Conservation (phyloP, 495 filamentous ascomycete species). For the Chaetomium tenue region DNA sequence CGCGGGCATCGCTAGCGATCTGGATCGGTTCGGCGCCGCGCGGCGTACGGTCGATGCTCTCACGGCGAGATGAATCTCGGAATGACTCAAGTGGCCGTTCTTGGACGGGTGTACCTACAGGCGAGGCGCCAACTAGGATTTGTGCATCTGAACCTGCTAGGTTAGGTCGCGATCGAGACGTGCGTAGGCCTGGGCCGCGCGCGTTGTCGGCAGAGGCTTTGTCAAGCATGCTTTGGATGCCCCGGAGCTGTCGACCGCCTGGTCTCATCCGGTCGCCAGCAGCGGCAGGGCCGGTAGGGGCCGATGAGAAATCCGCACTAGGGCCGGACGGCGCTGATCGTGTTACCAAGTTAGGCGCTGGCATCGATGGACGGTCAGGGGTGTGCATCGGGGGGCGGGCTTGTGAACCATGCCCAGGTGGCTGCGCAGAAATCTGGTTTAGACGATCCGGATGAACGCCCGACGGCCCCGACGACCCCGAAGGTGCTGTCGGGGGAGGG, state of each 20-base stretch:
- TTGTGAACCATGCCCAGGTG: conserved; percentile 28
- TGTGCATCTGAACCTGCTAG: conserved; percentile 49
- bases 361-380: conserved; percentile 37
- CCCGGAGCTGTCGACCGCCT: conserved; percentile 48
- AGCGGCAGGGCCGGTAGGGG: conserved; percentile 50
- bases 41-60: conserved; percentile 24
- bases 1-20: conserved; percentile 35
- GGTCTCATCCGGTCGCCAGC: conserved; percentile 46
- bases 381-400: conserved; percentile 37
- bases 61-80: conserved; percentile 31
- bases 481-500: conserved; percentile 22
- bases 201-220: conserved; percentile 40
- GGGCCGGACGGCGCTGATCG: conserved; percentile 28
- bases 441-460: conserved; percentile 54
- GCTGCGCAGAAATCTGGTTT: conserved; percentile 35
- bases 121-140: conserved; percentile 48
- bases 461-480: conserved; percentile 24
- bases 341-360: conserved; percentile 26
- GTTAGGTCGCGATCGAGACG: conserved; percentile 41
- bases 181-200: conserved; percentile 36
- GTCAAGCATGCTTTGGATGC: conserved; percentile 54
- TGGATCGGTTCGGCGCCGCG: conserved; percentile 31
- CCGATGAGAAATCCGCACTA: conserved; percentile 36
- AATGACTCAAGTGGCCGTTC: conserved; percentile 45
- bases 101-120: conserved; percentile 45